Evolutionary conservation across 2,329 filamentous ascomycete species (phyloP).

Genomic region (Alternaria conjuncta): DNA sequence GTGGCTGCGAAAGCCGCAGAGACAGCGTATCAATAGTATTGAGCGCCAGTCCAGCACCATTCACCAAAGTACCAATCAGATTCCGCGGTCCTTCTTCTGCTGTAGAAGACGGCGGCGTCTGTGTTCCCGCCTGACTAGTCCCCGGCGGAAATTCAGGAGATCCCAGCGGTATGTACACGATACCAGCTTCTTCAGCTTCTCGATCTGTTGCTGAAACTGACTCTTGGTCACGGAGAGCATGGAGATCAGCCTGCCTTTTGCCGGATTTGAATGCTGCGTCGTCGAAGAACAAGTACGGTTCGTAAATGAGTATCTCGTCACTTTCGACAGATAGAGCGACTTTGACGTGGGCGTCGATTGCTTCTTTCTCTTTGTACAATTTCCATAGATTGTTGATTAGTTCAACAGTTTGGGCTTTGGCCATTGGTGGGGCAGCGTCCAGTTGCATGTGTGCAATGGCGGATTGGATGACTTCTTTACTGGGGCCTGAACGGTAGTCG

Average conservation of each 20-base stretch:
- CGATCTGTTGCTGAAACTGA: slow-evolving; percentile 63
- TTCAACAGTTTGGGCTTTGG: slow-evolving; percentile 54
- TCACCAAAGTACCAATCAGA: slow-evolving; percentile 82
- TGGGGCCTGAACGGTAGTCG: slow-evolving; percentile 59
- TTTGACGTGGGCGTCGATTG: slow-evolving; percentile 63
- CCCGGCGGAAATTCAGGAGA: slow-evolving; percentile 9
- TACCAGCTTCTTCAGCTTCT: slow-evolving; percentile 71
- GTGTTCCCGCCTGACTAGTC: slow-evolving; percentile 1
- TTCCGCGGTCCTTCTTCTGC: slow-evolving; percentile 51
- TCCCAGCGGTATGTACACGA: slow-evolving; percentile 75
- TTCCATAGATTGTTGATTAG: slow-evolving; percentile 63
- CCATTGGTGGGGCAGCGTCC: slow-evolving; percentile 51
- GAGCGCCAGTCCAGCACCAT: slow-evolving; percentile 89
- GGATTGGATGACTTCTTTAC: slow-evolving; percentile 47
- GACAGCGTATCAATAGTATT: slow-evolving; percentile 84
- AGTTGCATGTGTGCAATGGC: slow-evolving; percentile 63
- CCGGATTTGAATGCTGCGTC: slow-evolving; percentile 70
- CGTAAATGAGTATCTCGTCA: slow-evolving; percentile 58
- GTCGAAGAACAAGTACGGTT: slow-evolving; percentile 69
- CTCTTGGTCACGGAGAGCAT: slow-evolving; percentile 61
- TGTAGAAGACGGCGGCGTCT: slow-evolving; percentile 5
- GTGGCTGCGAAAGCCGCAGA: slow-evolving; percentile 61
- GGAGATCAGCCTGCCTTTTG: slow-evolving; percentile 67
- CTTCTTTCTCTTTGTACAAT: slow-evolving; percentile 70
- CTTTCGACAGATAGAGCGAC: slow-evolving; percentile 50